Base-by-base conservation (phyloP, 2,329 filamentous ascomycete species). In the Pseudophaeomoniella oleicola region DNA sequence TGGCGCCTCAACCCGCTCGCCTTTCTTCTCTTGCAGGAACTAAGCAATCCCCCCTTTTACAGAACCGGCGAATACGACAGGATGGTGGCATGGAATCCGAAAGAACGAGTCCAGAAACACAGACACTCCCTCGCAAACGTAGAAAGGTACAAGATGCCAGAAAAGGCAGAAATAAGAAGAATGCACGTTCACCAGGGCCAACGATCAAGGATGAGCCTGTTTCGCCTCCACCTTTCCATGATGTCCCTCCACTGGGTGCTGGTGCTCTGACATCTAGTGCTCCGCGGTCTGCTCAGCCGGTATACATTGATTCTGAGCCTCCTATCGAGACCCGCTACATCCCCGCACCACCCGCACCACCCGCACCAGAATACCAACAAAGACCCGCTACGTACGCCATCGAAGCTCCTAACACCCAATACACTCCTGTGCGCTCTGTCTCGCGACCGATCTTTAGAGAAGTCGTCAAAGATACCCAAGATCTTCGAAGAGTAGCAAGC, bases 1-100 rank as follows among this genome's bases (percentile, higher is more conserved):
- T 79, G 50, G 82, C 82, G 36, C 81, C 83, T 16, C 81, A 83
- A 50, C 81, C 83, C 37, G 75, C 77, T 34, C 78, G 82, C 50
- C 75, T 75, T 16, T 72, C 72, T 16, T 69, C 71, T 33, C 56
- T 75, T 42, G 66, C 71, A 39, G 60, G 64, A 32, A 54, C 66
- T 38, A 72, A 71, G 50, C 56, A 62, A 37, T 59, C 67, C 41
- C 55, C 60, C 35, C 50, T 68, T 45, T 74, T 44, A 67, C 80
- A 54, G 63, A 69, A 44, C 52, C 78, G 59, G 62, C 22, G 22
- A 6, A 27, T n/a, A 6, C 22, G 22, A 6, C 22, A 27, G n/a
- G n/a, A 27, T 27, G 22, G 22, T n/a, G 22, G 22, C 22, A n/a
- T 27, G 22, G 51, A 50, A 32, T 51, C 61, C 34, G 55, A 50